These are phyloP conservation scores for Echria macrotheca DNA, from an alignment of 495 filamentous ascomycete genomes.

Conservation along the genomic window DNA sequence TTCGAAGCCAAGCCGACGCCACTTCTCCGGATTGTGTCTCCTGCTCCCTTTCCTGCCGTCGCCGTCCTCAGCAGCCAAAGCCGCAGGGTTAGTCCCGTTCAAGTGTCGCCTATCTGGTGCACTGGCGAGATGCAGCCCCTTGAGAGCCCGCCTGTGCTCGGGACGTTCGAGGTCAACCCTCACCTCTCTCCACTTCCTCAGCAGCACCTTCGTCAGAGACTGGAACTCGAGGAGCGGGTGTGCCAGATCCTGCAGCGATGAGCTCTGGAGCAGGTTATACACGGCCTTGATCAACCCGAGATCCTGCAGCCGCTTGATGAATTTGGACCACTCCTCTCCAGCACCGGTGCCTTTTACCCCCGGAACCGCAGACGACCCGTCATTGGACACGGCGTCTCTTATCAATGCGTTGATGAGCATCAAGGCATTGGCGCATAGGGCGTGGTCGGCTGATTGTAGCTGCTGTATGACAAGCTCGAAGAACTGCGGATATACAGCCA, in stretches of 20 bases:
- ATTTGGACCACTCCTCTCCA: slow-evolving; percentile 84
- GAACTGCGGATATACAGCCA: slow-evolving; percentile 86
- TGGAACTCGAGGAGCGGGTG: slow-evolving; percentile 94
- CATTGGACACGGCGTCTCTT: slow-evolving; percentile 84
- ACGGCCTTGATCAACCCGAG: slow-evolving; percentile 89
- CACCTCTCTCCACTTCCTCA: slow-evolving; percentile 87
- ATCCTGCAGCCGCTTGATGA: slow-evolving; percentile 90
- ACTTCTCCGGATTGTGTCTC: slow-evolving; percentile 85
- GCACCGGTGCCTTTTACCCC: slow-evolving; percentile 27
- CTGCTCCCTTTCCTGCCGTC: slow-evolving; percentile 50
- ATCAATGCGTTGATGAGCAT: slow-evolving; percentile 94
- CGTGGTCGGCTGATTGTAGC: slow-evolving; percentile 89
- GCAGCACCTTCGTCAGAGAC: slow-evolving; percentile 79
- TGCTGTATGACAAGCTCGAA: slow-evolving; percentile 88
- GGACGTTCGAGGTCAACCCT: slow-evolving; percentile 76
- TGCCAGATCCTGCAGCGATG: slow-evolving; percentile 86
- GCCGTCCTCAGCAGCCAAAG: slow-evolving; percentile 13
- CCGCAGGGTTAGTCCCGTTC: slow-evolving; percentile 22
- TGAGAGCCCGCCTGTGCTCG: slow-evolving; percentile 83
- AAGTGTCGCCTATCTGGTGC: slow-evolving; percentile 53
- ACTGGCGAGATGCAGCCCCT: slow-evolving; percentile 77
- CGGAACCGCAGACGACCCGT: slow-evolving; percentile 40
- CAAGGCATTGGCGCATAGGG: slow-evolving; percentile 89
- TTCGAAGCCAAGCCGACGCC: slow-evolving; percentile 88
- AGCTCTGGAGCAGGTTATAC: slow-evolving; percentile 86